These are phyloP conservation scores for Rubroboletus satanas DNA, from an alignment of 768 basidiomycete genomes.

Conservation along the genomic window DNA sequence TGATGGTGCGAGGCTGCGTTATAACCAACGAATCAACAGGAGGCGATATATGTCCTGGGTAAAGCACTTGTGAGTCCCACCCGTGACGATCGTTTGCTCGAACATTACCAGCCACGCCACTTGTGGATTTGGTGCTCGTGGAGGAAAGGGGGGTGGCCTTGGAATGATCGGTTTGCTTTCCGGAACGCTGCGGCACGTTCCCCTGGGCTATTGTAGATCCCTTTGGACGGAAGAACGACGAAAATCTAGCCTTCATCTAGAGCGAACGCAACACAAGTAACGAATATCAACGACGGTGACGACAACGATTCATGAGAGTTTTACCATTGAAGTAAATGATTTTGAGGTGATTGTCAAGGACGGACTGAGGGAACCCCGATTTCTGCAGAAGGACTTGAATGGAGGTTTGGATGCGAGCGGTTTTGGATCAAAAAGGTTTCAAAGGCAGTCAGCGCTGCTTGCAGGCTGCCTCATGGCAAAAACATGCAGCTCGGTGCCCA, in stretches of 20 bases:
- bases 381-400: conserved; percentile 5
- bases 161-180: no score
- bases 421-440: background rate
- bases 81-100: background rate
- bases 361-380: background rate
- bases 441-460: conserved; percentile 13
- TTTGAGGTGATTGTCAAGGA: conserved; percentile 11
- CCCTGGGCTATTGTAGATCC: background rate
- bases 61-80: conserved; percentile 6
- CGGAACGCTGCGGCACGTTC: background rate
- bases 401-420: conserved; percentile 4
- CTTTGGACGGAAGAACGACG: no score
- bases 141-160: no score
- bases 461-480: conserved; percentile 22
- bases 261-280: background rate
- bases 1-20: conserved; percentile 16
- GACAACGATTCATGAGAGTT: background rate
- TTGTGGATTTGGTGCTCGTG: no score
- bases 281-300: background rate
- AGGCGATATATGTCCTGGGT: background rate
- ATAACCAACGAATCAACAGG: background rate
- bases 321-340: conserved; percentile 12
- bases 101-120: conserved; percentile 6
- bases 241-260: background rate
- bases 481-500: conserved; percentile 12